Evolutionary conservation across 768 basidiomycete species (phyloP), one percentile per base, ranked within the genome.

Genomic region (Boletus bicolor): DNA sequence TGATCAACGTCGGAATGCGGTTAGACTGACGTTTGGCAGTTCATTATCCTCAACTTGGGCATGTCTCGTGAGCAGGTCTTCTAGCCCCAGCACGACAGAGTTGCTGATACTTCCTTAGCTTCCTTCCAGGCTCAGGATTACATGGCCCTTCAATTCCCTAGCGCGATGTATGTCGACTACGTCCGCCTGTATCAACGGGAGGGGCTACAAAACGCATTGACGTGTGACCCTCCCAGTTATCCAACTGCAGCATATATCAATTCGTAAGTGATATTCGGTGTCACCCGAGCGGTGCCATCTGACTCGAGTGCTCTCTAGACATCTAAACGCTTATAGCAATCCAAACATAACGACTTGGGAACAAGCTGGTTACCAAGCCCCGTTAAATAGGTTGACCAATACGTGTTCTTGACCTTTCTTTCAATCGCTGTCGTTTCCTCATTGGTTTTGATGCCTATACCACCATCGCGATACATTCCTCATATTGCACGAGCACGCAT

Each of bases 341-440:
- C 77, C 92, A 19, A 94, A 96, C 66, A 71, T 91, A 43, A 95
- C 94, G 30, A 89, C 87, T 45, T 96, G 94, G 93, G 77, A 75
- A 3, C 78, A 82, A 60, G 92, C 86, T 1, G 89, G 89, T 41
- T 82, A 89, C 65, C 73, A 73, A 0, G 89, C 88, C 73, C 94
- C 94, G 17, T 75, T 83, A 39, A 95, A 93, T 68, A 76, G 39
- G 47, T 28, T 68, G 67, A 57, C 58, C 50, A 62, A 51, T 38
- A 57, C 62, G 17, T 64, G 63, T 55, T 15, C 61, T 54, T 72
- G 51, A 64, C 53, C 38, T 21, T 39, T 51, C 34, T 54, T 57
- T 48, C 38, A 21, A 53, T 38, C 52, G 32, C 49, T 56, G 48
- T 48, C 38, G 35, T 55, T 56, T 49, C 47, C 32, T 50, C 42